Conservation (phyloP, 345 rosid genomes). For the Populus pruinosa region DNA sequence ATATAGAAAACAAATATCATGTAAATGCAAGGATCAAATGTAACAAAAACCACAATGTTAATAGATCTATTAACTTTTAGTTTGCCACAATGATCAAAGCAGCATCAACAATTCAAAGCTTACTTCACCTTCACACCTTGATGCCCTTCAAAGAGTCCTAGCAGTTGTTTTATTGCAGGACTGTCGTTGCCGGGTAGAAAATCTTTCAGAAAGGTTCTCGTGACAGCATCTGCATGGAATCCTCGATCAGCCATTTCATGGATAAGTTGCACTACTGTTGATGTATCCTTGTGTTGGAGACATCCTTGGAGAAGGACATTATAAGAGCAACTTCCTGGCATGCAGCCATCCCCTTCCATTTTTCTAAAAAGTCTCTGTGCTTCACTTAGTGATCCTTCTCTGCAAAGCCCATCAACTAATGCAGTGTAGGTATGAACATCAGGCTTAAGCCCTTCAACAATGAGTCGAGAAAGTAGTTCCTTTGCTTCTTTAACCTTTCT, state of each 20-base stretch:
- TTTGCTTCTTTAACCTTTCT: not conserved
- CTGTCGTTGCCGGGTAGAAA: no score
- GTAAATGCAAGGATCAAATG: no score
- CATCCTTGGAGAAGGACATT: not conserved
- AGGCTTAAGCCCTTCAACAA: not conserved
- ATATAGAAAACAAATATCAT: no score
- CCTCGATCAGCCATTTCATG: not conserved
- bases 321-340: not conserved
- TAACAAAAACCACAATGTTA: not conserved
- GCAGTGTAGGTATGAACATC: not conserved
- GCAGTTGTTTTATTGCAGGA: not conserved
- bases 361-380: not conserved
- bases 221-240: not conserved
- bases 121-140: not conserved
- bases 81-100: not conserved
- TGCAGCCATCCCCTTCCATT: not conserved
- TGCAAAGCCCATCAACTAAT: not conserved
- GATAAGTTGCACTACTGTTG: not conserved
- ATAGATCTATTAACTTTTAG: no score
- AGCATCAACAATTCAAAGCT: no score
- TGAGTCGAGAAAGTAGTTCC: no score
- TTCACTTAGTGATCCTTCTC: not conserved
- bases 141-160: not conserved
- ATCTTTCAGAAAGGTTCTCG: no score
- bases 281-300: not conserved